Base-by-base conservation (phyloP, 2,329 filamentous ascomycete genomes). In the Aspergillus eucalypticola region DNA sequence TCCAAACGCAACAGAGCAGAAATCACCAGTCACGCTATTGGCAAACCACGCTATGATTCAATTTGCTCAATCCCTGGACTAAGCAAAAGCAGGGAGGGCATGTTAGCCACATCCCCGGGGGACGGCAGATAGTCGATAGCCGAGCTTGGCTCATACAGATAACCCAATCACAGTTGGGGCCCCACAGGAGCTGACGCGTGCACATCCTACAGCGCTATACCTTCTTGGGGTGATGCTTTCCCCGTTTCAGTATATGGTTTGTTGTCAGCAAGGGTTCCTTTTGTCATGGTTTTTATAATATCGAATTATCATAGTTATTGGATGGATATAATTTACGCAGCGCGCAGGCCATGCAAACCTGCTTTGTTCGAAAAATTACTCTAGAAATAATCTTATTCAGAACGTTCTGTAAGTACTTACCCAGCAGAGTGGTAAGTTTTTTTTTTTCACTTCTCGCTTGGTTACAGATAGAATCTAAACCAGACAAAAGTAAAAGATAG, bases 71-170 rank as follows among this genome's bases (percentile, higher is more conserved):
- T 57, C 55, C 44, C 46, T 42, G 55, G 21, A 23, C 54, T 55
- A 50, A 35, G 32, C 17, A 17, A 21, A 59, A 55, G 51, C 55
- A 59, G 55, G 29, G 44, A 54, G 42, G 27, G 27, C 48, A 57
- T 41, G 52, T 35, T 27, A 38, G 51, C 59, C 56, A 61, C 55
- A 63, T 60, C 59, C 63, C 63, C 65, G 54, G 59, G 62, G 62
- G 64, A 71, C 72, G 72, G 72, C 72, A 75, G 72, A 75, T 75
- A 71, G 71, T 75, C 72, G 72, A 75, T 74, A 75, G 72, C 72
- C 72, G 71, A 71, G 61, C 71, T 75, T 74, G 72, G 72, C 71
- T 66, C 29, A 11, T 13, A 11, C n/a, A 54, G 66, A 72, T 73
- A 53, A 64, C 55, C 72, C 72, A 75, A 73, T 75, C 42, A 67